Evolutionary conservation across 1,284 basidiomycete genomes (phyloP).

Genomic region (Flammula alnicola): DNA sequence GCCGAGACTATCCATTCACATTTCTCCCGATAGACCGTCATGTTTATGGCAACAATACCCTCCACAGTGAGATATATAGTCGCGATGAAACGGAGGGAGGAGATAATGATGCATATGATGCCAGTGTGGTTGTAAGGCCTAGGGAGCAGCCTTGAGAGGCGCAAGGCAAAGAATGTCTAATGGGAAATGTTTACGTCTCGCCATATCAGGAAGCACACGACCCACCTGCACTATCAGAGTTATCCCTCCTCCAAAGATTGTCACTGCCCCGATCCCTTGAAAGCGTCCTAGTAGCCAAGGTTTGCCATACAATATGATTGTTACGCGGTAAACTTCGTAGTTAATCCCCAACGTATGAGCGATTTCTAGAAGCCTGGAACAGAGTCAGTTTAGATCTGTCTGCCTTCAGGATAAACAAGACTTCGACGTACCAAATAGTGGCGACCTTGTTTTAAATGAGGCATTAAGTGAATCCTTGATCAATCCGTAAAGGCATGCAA

Average conservation of each 20-base stretch:
- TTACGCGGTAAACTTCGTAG: constrained; percentile 27
- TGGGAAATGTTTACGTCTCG: background rate
- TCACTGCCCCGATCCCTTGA: constrained; percentile 24
- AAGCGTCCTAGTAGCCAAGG: constrained; percentile 25
- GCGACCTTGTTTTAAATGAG: constrained; percentile 7
- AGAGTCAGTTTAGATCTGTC: background rate
- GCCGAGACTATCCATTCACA: constrained; percentile 31
- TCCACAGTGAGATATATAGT: constrained; percentile 25
- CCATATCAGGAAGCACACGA: background rate
- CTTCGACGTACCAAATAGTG: constrained; percentile 14
- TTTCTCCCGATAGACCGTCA: constrained; percentile 21
- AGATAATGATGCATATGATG: constrained; percentile 25
- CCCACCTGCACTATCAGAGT: constrained; percentile 27
- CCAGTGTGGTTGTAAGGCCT: constrained; percentile 26
- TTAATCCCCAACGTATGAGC: constrained; percentile 30
- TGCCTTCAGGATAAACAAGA: background rate
- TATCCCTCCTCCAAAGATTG: constrained; percentile 27
- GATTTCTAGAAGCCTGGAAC: constrained; percentile 27
- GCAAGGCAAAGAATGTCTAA: constrained; percentile 32
- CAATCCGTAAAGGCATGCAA: background rate
- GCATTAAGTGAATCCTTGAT: background rate
- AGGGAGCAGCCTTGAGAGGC: constrained; percentile 27
- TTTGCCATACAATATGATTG: constrained; percentile 25
- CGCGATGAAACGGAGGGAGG: constrained; percentile 25
- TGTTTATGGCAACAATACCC: constrained; percentile 21